Conservation (phyloP, 768 basidiomycete species). For the Porpolomopsis calyptriformis region DNA sequence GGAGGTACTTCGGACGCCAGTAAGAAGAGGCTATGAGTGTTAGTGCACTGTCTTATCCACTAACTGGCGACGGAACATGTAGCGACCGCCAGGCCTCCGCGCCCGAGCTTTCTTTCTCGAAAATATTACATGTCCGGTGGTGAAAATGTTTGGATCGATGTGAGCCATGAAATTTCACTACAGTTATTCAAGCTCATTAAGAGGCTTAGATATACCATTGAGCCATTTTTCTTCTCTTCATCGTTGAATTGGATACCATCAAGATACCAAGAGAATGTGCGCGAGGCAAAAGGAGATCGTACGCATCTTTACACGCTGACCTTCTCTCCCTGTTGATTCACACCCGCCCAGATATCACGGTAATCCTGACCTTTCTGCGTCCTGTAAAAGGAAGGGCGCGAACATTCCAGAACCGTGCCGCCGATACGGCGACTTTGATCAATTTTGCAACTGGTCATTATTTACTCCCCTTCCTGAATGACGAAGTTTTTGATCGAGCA, state of each 20-base stretch:
- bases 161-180: slow-evolving; percentile 10
- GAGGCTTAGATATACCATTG: slow-evolving; percentile 34
- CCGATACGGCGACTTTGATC: too few species aligned
- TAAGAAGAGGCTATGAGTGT: slow-evolving; percentile 2
- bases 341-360: slow-evolving; percentile 37
- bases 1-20: background rate
- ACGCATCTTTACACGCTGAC: slow-evolving; percentile 13
- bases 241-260: slow-evolving; percentile 60
- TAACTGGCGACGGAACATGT: slow-evolving; percentile 7
- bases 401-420: too few species aligned
- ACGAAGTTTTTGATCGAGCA: background rate
- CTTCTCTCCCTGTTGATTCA: background rate
- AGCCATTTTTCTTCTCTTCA: slow-evolving; percentile 58
- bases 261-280: slow-evolving; percentile 44
- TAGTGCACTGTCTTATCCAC: background rate
- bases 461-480: too few species aligned
- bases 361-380: slow-evolving; percentile 44
- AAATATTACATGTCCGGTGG: slow-evolving; percentile 36
- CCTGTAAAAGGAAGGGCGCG: slow-evolving; percentile 12
- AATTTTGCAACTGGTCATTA: too few species aligned
- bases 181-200: background rate
- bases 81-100: slow-evolving; percentile 19
- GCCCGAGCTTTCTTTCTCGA: slow-evolving; percentile 42
- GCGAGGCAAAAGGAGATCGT: slow-evolving; percentile 29
- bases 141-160: slow-evolving; percentile 46